These are phyloP conservation scores for Mrakia frigida DNA, from an alignment of 768 basidiomycete species.

Conservation along the genomic window DNA sequence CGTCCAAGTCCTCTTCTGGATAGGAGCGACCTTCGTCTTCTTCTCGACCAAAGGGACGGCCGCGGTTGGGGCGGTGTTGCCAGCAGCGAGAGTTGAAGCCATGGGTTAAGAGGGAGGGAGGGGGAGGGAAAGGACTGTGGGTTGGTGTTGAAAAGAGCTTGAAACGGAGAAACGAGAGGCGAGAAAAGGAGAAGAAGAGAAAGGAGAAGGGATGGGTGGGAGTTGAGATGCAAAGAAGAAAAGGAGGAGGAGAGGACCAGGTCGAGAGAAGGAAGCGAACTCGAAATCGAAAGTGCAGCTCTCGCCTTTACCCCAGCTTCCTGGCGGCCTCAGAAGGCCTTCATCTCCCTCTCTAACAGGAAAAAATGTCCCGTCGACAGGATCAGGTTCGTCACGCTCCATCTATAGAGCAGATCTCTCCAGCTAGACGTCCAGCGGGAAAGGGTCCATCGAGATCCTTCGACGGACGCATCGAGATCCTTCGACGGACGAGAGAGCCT, in stretches of 20 bases:
- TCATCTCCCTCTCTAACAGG: no score
- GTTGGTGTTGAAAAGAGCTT: neutral
- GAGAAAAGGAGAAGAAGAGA: neutral
- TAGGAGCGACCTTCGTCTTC: neutral
- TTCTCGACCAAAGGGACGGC: neutral
- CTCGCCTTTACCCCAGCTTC: no score
- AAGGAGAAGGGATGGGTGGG: neutral
- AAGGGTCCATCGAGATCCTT: no score
- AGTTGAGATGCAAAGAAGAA: neutral
- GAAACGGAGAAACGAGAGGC: neutral
- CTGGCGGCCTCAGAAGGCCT: no score
- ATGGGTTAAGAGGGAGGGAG: neutral
- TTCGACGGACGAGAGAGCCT: no score
- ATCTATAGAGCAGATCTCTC: no score
- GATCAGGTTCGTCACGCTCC: no score
- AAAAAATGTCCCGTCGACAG: no score
- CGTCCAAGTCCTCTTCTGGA: constrained; percentile 10
- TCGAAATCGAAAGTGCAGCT: no score
- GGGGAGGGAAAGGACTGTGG: neutral
- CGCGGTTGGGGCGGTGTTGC: constrained; percentile 13
- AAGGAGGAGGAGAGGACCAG: neutral
- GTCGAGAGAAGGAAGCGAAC: neutral
- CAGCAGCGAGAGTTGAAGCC: neutral
- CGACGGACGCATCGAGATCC: no score
- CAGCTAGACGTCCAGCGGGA: no score